phyloP scores from a whole-genome alignment of 202 grass and related monocot genomes.

The Schoenoplectus tabernaemontani region DNA sequence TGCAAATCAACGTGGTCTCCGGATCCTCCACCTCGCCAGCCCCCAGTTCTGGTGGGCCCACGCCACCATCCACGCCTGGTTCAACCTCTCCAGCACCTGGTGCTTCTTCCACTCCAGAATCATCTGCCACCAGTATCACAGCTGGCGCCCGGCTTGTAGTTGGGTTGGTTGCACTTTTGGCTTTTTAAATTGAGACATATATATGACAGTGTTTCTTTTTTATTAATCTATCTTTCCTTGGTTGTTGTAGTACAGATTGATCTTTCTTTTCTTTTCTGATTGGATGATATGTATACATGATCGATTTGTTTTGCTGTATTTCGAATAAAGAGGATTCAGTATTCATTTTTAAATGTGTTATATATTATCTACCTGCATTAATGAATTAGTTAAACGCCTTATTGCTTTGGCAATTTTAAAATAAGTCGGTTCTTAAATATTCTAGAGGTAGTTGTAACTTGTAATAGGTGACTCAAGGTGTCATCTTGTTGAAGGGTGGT shows the following conservation, averaged over 20 bases:
- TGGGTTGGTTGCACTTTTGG: conserved; percentile 15
- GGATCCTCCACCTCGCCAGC: neutral
- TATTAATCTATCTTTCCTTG: neutral
- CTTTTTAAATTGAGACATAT: neutral
- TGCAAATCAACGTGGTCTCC: conserved; percentile 37
- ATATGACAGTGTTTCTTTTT: neutral
- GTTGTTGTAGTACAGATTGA: neutral
- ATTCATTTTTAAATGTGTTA: neutral
- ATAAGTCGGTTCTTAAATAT: no score
- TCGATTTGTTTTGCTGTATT: neutral
- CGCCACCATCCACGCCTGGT: neutral
- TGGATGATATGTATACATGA: conserved; percentile 5
- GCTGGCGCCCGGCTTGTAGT: conserved; percentile 1
- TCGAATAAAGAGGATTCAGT: conserved; percentile 1
- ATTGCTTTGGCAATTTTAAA: no score
- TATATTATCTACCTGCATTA: neutral
- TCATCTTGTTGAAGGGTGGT: no score
- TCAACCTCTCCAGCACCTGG: neutral
- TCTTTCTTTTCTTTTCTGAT: neutral
- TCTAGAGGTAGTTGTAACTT: no score
- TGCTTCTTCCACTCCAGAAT: neutral
- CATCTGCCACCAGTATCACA: neutral
- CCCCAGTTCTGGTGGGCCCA: neutral
- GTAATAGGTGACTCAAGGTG: no score
- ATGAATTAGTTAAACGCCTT: no score